Evolutionary conservation across 768 basidiomycete species (phyloP).

Genomic region (Hygrophorus pudorinus): DNA sequence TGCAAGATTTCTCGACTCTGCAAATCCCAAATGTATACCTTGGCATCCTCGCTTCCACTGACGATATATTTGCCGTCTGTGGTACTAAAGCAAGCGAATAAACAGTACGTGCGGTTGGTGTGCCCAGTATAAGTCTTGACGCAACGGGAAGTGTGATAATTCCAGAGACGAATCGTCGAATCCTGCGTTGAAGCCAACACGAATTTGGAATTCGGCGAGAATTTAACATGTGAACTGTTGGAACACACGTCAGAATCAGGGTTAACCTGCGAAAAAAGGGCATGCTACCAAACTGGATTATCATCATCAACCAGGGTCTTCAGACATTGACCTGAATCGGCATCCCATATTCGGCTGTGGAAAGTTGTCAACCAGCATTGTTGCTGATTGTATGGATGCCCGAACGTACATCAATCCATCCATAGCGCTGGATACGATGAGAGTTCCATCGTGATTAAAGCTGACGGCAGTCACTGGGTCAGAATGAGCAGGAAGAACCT

Average conservation of each 20-base stretch:
- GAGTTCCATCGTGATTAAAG: conserved; percentile 91
- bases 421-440: conserved; percentile 92
- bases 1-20: conserved; percentile 73
- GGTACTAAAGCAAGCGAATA: conserved; percentile 56
- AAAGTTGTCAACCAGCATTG: conserved; percentile 3
- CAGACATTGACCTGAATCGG: conserved; percentile 92
- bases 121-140: conserved; percentile 92
- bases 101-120: conserved; percentile 75
- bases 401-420: conserved; percentile 85
- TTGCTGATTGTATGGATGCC: conserved; percentile 1
- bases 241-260: background rate
- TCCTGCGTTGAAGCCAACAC: conserved; percentile 90
- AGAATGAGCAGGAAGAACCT: conserved; percentile 89
- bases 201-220: conserved; percentile 88
- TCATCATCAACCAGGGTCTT: conserved; percentile 96
- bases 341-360: conserved; percentile 91
- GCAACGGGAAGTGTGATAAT: conserved; percentile 82
- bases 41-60: conserved; percentile 85
- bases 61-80: conserved; percentile 63
- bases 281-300: conserved; percentile 74
- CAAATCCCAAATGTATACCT: conserved; percentile 84
- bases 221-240: conserved; percentile 72
- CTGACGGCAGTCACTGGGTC: conserved; percentile 93
- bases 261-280: background rate
- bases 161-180: conserved; percentile 91